Evolutionary conservation across 2,329 filamentous ascomycete species (phyloP).

Genomic region (Dactylellina sp.): DNA sequence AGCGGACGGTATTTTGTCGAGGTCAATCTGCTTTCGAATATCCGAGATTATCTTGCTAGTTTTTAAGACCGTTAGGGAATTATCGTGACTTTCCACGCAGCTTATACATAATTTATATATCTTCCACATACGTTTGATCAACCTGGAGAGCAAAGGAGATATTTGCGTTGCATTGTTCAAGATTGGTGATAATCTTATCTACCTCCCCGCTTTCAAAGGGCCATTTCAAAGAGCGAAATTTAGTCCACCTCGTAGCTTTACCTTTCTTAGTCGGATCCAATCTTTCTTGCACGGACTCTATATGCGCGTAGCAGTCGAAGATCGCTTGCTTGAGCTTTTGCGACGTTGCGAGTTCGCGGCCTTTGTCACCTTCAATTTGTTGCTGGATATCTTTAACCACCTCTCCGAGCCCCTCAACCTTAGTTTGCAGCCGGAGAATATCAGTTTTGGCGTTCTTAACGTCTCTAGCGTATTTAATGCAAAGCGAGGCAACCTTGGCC

Average conservation of each 20-base stretch:
- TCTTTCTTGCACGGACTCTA: conserved; percentile 9
- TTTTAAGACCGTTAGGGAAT: background rate
- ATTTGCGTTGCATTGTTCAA: conserved; percentile 60
- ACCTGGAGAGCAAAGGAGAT: conserved; percentile 60
- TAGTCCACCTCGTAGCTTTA: conserved; percentile 58
- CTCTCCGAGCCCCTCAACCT: conserved; percentile 3
- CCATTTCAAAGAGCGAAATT: conserved; percentile 61
- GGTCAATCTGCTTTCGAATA: conserved; percentile 27
- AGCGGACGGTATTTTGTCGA: conserved; percentile 29
- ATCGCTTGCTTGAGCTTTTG: conserved; percentile 7
- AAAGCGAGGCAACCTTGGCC: background rate
- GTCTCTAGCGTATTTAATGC: conserved; percentile 4
- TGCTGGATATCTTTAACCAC: background rate
- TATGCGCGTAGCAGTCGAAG: background rate
- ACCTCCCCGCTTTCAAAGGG: conserved; percentile 61
- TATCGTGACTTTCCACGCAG: too few species aligned
- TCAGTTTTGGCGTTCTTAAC: conserved; percentile 6
- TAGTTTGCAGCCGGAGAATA: conserved; percentile 4
- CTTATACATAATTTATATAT: too few species aligned
- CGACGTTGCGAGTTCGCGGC: background rate
- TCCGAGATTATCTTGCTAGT: conserved; percentile 1
- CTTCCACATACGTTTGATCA: conserved; percentile 60
- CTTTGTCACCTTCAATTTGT: background rate
- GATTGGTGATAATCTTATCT: conserved; percentile 51
- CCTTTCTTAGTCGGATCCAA: conserved; percentile 15